Evolutionary conservation across 768 basidiomycete species (phyloP), one percentile per base, ranked within the genome.

Genomic region (Mrakia gelida): DNA sequence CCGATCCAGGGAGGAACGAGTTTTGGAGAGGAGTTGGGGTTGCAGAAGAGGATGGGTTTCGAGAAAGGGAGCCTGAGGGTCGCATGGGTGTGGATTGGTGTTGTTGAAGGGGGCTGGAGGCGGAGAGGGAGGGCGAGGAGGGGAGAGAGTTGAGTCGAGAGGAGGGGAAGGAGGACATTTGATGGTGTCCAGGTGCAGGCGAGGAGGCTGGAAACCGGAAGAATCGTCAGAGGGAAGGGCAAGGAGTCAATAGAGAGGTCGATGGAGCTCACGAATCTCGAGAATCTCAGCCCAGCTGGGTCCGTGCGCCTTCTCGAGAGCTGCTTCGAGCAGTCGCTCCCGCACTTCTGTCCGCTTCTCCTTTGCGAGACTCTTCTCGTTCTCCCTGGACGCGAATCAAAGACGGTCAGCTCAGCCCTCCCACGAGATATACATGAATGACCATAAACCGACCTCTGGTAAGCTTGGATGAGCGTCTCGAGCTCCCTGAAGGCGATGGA

Each of bases 241-340:
- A 2, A 43, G 23, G 65, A 41, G 1, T 8, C 4, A 38, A 15
- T 62, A 62, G 32, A 67, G 5, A 45, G 67, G 1, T 0, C 11
- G 6, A 45, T 38, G 38, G 67, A 18, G 45, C 67, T 41, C 41
- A 70, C 67, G 38, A 23, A 70, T 70, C 21, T 70, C 67, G 1
- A 70, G 23, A 9, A 70, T 70, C 34, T 70, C 67, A 26, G 38
- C 41, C 67, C 67, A 70, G 23, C 38, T 70, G 26, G 67, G 67
- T 6, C 67, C 67, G 23, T 23, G 18, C 16, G 34, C 34, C 23
- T 70, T 70, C 67, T 38, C 67, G 41, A 70, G 41, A 6, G 67
- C 67, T 7, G 18, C 21, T 41, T 70, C 67, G 34, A 70, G 67
- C 21, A 38, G 38, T 21, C 38, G 34, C 67, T 70, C 67, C 1